Evolutionary conservation across 129 eudicot genomes (phyloP), one percentile per base, ranked within the genome.

Genomic region (Centrapalus pauciflorus): DNA sequence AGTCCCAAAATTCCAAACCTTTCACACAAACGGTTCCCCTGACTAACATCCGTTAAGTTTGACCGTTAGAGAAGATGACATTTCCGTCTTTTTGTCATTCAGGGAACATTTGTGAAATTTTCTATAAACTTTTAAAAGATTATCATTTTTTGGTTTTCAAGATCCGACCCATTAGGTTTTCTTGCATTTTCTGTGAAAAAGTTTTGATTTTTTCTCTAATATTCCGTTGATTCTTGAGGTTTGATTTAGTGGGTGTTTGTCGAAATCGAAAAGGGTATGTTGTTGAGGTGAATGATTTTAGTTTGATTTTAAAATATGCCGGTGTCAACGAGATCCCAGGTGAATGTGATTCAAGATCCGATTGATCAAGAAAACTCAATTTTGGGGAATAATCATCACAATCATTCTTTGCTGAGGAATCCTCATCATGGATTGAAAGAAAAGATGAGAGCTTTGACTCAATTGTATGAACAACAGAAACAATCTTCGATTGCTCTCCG

Each of bases 341-440:
- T 78, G 58, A 76, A 28, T 35, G 61, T 35, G 67, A 63, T 55
- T 57, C 80, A 77, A 62, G 60, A 67, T 51, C 72, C 64, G 49
- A 66, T 30, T 74, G 80, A 58, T 64, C 81, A 68, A 76, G 78
- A 87, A 71, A 75, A 76, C 41, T 14, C 48, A 32, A 67, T 55
- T 51, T 65, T 71, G 55, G 61, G 65, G 35, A 25, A 61, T 46
- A 25, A 49, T 67, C 81, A 66, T 46, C 69, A 63, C n/a, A n/a
- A n/a, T n/a, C n/a, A n/a, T n/a, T n/a, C n/a, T n/a, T n/a, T n/a
- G 9, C 2, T 75, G 57, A 76, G 87, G 70, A 90, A 90, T 64
- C 97, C 97, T 1, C 95, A 86, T 50, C 81, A 90, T 56, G 97
- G 95, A 7, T 81, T 90, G 60, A 90, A 90, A 74, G 97, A 90